Conservation (phyloP, 305 asterid genomes). For the Fraxinus sp. region DNA sequence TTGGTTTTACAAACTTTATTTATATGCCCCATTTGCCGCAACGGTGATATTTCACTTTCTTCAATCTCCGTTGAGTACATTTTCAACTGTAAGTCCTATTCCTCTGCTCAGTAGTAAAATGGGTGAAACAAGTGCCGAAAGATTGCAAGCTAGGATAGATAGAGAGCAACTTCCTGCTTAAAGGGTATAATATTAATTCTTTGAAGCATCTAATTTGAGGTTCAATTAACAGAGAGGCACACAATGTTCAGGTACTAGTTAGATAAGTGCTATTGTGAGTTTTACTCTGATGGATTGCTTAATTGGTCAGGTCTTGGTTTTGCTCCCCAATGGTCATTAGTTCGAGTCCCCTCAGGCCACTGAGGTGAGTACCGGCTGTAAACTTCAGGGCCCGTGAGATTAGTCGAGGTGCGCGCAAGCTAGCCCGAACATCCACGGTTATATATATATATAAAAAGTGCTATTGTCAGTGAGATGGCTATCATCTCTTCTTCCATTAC, state of each 20-base stretch:
- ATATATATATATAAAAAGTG: not conserved
- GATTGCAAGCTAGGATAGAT: not conserved
- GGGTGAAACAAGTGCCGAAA: not conserved
- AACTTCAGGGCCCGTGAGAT: too few relatives aligned
- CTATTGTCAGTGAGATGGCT: not conserved
- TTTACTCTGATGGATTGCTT: too few relatives aligned
- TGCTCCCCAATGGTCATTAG: too few relatives aligned
- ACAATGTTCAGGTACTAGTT: not conserved
- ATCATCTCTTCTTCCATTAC: not conserved
- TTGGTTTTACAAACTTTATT: not conserved
- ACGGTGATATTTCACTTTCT: not conserved
- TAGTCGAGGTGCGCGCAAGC: too few relatives aligned
- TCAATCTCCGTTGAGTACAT: not conserved
- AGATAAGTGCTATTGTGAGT: not conserved
- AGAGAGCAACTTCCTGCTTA: not conserved
- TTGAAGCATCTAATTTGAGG: not conserved
- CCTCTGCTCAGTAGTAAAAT: not conserved
- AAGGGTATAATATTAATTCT: not conserved
- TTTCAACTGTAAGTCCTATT: not conserved
- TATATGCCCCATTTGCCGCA: not conserved
- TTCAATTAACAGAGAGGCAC: not conserved
- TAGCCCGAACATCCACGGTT: too few relatives aligned
- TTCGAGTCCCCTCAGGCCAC: too few relatives aligned
- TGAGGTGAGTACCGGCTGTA: too few relatives aligned
- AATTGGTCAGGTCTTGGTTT: too few relatives aligned